Evolutionary conservation across 805 yeast species (phyloP).

Genomic region (Priceomyces carsonii): DNA sequence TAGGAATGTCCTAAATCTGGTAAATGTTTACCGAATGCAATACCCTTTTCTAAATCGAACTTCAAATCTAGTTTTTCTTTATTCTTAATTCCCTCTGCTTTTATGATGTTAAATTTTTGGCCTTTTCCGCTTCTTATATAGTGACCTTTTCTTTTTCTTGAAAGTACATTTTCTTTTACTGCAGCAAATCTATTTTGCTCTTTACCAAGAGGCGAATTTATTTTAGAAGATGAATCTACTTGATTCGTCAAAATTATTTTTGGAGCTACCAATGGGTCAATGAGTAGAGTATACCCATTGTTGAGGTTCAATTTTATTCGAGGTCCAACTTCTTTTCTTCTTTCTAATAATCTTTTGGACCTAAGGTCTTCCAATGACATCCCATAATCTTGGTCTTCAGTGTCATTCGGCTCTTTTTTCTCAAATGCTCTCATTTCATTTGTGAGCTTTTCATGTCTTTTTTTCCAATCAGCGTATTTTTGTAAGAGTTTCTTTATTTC

Average conservation of each 20-base stretch:
- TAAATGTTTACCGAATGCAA: constrained; percentile 9
- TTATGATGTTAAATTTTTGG: too few species aligned
- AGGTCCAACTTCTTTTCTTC: constrained; percentile 34
- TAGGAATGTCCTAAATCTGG: constrained; percentile 6
- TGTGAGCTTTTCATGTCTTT: constrained; percentile 26
- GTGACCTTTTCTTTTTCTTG: too few species aligned
- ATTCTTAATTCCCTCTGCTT: too few species aligned
- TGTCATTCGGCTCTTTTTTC: constrained; percentile 18
- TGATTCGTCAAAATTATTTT: constrained; percentile 12
- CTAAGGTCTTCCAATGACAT: constrained; percentile 24
- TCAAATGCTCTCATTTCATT: constrained; percentile 22
- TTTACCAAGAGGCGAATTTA: too few species aligned
- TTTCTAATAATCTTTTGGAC: constrained; percentile 20
- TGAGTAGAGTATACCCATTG: constrained; percentile 36
- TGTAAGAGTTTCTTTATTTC: constrained; percentile 43
- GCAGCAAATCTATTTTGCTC: too few species aligned
- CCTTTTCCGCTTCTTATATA: too few species aligned
- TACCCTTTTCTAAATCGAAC: constrained; percentile 4
- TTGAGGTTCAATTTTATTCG: constrained; percentile 34
- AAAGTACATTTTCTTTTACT: too few species aligned
- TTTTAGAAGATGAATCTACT: too few species aligned
- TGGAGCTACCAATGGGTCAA: constrained; percentile 40
- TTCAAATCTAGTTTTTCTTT: constrained; percentile 1
- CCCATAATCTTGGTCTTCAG: constrained; percentile 26
- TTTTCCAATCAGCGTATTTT: constrained; percentile 42